Evolutionary conservation across 495 filamentous ascomycete genomes (phyloP).

Genomic region (Niebla homalea): DNA sequence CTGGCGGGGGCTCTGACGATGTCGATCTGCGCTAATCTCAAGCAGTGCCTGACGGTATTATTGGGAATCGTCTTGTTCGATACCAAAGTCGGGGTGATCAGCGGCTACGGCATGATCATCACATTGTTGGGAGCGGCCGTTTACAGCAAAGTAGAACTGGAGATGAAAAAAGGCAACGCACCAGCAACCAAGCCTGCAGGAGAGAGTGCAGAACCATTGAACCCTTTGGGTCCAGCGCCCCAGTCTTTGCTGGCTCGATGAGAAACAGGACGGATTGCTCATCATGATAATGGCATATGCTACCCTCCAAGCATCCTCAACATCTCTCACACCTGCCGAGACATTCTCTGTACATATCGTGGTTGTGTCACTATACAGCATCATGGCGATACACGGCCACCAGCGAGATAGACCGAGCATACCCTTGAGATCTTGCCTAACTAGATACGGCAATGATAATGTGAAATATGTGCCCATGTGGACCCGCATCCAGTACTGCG

Average conservation of each 20-base stretch:
- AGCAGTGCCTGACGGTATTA: slow-evolving; percentile 44
- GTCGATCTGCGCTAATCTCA: slow-evolving; percentile 44
- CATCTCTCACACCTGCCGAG: neutral
- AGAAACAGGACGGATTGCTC: neutral
- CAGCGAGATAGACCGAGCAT: too few species aligned
- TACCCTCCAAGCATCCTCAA: too few species aligned
- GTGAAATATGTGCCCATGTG: too few species aligned
- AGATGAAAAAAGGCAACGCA: slow-evolving; percentile 4
- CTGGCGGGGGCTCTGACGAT: slow-evolving; percentile 43
- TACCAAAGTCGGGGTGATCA: slow-evolving; percentile 31
- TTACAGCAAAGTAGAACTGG: slow-evolving; percentile 12
- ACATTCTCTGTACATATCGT: too few species aligned
- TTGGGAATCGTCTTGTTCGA: slow-evolving; percentile 39
- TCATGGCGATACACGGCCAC: too few species aligned
- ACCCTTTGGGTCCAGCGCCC: neutral
- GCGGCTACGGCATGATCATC: slow-evolving; percentile 17
- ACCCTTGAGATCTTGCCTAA: too few species aligned
- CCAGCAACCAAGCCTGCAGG: neutral
- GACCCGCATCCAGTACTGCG: too few species aligned
- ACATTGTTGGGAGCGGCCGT: slow-evolving; percentile 7
- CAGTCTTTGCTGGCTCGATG: neutral
- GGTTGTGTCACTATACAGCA: too few species aligned
- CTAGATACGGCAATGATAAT: too few species aligned
- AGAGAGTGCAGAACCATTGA: neutral
- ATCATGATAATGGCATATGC: too few species aligned